Evolutionary conservation across 2,329 filamentous ascomycete genomes (phyloP), one percentile per base, ranked within the genome.

Genomic region (Colletotrichum neosansevieriae): DNA sequence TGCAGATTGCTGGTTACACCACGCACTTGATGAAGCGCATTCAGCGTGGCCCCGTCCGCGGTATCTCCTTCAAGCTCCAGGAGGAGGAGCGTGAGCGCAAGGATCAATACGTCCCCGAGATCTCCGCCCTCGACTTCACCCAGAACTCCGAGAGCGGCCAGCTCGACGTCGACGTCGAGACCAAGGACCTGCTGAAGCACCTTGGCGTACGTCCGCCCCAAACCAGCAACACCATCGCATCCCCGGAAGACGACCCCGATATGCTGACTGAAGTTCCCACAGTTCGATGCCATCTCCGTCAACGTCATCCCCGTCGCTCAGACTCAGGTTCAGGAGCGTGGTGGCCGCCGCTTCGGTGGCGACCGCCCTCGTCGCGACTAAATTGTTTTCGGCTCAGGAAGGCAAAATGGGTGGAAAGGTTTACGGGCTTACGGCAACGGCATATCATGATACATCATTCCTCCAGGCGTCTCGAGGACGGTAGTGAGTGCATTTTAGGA

Each of bases 21-120:
- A 98, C 96, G 76, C 94, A 97, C 83, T 84, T 97, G 85, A 99
- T 99, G 97, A 98, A 98, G 92, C 96, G 96, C 86, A 99, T 99
- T 79, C 96, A 98, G 89, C 94, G 96, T 84, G 96, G 96, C 75
- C 96, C 96, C 75, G 96, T 99, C 85, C 97, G 96, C 79, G 96
- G 96, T 89, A 99, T 99, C 87, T 99, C 97, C 85, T 99, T 99
- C 94, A 99, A 99, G 91, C 93, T 99, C 71, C 96, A 99, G 88
- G 96, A 99, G 89, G 96, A 99, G 89, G 96, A 99, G 92, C 94
- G 96, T 90, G 96, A 99, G 88, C 92, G 96, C 84, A 99, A 99
- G 93, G 96, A 99, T 89, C 96, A 99, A 89, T 99, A 98, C 88
- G 96, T 99, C 75, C 96, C 96, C 80, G 96, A 99, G 87, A 89